A percentile compares a stretch with the other conserved stretches of the same genome.
Evolutionary conservation across 2,329 filamentous ascomycete species (phyloP).

Genomic region (Ceratocystis cacaofunesta): DNA sequence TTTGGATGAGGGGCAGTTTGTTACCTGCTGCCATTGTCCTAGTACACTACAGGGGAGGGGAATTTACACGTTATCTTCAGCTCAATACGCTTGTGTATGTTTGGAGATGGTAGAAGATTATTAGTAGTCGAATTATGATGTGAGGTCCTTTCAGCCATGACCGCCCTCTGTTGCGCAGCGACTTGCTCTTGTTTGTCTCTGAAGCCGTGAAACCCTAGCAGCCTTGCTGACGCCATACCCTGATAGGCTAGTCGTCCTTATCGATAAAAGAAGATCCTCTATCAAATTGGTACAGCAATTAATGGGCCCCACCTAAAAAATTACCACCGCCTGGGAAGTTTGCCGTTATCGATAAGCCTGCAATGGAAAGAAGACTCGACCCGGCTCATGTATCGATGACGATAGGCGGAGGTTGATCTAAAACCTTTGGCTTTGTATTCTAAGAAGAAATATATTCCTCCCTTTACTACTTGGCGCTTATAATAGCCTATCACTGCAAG

Average conservation of each 20-base stretch:
- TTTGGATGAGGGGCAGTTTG: too few species aligned
- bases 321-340: background rate
- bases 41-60: too few species aligned
- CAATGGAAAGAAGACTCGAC: background rate
- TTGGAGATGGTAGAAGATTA: too few species aligned
- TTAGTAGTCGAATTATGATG: too few species aligned
- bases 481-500: background rate
- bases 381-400: background rate
- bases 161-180: too few species aligned
- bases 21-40: too few species aligned
- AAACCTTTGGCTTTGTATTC: background rate
- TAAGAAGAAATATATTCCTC: background rate
- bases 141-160: too few species aligned
- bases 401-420: background rate
- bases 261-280: background rate
- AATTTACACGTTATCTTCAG: too few species aligned
- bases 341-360: constrained; percentile 3
- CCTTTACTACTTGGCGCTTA: background rate
- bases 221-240: background rate
- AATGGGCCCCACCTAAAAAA: constrained; percentile 6
- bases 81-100: too few species aligned
- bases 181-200: background rate
- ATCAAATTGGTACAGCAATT: background rate
- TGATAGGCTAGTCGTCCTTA: background rate
- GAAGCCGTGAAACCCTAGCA: background rate